Evolutionary conservation across 140 eudicot species (phyloP).

Genomic region (Bidens hawaiensis): DNA sequence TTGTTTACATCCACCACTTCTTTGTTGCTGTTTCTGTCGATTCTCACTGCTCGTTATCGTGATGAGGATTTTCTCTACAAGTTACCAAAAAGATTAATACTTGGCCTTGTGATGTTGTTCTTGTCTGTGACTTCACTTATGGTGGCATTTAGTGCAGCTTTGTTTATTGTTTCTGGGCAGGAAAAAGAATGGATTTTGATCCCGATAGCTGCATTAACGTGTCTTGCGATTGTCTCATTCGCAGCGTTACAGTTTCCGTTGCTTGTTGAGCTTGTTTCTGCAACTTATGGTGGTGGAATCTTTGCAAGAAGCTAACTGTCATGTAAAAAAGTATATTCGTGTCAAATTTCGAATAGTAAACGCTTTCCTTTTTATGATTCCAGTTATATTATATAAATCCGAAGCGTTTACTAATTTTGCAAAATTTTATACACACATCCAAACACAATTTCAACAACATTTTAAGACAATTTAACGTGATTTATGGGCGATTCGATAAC

Average conservation of each 20-base stretch:
- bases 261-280: conserved; percentile 15
- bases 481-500: no score
- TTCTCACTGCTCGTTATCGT: background rate
- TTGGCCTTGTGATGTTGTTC: background rate
- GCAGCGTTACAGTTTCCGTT: conserved; percentile 17
- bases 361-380: no score
- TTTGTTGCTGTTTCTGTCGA: background rate
- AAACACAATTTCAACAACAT: no score
- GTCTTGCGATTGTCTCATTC: conserved; percentile 29
- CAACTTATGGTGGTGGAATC: conserved; percentile 18
- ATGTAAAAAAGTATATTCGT: no score
- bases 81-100: conserved; percentile 5
- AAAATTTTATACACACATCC: no score
- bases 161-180: background rate
- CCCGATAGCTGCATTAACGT: conserved; percentile 11
- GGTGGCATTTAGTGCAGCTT: conserved; percentile 4
- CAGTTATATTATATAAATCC: no score
- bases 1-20: no score
- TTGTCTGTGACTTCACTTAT: background rate
- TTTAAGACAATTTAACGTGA: no score
- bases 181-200: conserved; percentile 1
- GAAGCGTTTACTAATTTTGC: no score
- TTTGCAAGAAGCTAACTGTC: no score
- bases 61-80: conserved; percentile 5
- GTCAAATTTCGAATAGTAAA: no score